Base-by-base conservation (phyloP, 2,329 filamentous ascomycete genomes). In the Calonectria hongkongensis region DNA sequence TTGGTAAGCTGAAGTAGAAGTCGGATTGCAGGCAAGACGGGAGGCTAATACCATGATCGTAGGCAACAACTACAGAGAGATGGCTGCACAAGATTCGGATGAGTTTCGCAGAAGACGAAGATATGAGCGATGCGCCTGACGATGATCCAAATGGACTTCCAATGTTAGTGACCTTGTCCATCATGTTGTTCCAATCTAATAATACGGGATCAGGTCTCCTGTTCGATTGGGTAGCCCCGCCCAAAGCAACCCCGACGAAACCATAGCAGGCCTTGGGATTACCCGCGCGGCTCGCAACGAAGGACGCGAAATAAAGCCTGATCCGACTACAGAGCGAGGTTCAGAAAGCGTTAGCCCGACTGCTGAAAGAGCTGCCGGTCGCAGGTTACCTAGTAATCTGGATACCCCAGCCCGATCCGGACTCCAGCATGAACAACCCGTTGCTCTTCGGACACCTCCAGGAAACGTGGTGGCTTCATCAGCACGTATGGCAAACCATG, bases 81-180 rank as follows among this genome's bases (percentile, higher is more conserved):
- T 86, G 84, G 84, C 62, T 86, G 13, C 79, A 75, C 66, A 86
- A 85, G 74, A 80, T 86, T 27, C 83, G 82, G 27, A 81, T 80
- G 65, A 83, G 73, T 21, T 80, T 80, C 51, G 73, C 76, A 2
- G 75, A 78, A 28, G 76, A 81, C 50, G 77, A 79, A 64, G 74
- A 75, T 63, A 81, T 79, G 79, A 80, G 79, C 16, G 78, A 80
- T 62, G 71, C 71, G 2, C 74, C 72, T 12, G 45, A 60, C 3
- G 77, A 78, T 4, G 72, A 71, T 7, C 73, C 76, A 27, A 70
- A 58, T 60, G 72, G 62, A 2, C 67, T 70, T 33, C 77, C 79
- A 21, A 76, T 70, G 79, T 80, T 48, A 58, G 73, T 67, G 21
- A 3, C 50, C 12, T 13, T 39, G 15, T 39, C 36, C 6, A 4